Percentiles rank a stretch among this genome's conserved stretches.
These are phyloP conservation scores for Cladosporium sp. DNA, from an alignment of 2,329 filamentous ascomycete species.

Conservation along the genomic window DNA sequence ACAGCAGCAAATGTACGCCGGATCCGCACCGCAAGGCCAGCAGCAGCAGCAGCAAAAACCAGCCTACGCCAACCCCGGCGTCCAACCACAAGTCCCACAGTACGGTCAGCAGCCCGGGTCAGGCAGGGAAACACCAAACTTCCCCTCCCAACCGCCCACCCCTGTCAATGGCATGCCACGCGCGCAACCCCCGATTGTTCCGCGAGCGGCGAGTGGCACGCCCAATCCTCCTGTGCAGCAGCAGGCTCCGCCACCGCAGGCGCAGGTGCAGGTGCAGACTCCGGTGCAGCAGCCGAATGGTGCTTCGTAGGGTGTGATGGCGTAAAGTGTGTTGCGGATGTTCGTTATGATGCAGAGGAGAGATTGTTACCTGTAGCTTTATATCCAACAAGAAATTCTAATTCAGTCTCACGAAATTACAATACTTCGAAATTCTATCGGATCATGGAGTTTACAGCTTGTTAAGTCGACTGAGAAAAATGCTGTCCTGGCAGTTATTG, in stretches of 20 bases:
- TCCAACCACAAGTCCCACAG: constrained; percentile 5
- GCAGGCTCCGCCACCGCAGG: too few species aligned
- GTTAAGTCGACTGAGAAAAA: too few species aligned
- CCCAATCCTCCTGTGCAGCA: constrained; percentile 2
- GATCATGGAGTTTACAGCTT: too few species aligned
- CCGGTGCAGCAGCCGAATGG: neutral
- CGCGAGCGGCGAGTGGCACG: constrained; percentile 4
- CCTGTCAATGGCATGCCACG: constrained; percentile 23
- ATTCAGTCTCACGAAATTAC: too few species aligned
- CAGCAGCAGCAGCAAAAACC: too few species aligned
- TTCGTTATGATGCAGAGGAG: too few species aligned
- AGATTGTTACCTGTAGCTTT: too few species aligned
- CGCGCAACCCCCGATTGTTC: neutral
- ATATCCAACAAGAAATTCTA: too few species aligned
- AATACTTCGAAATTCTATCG: too few species aligned
- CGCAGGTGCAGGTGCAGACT: neutral
- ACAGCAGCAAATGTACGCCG: constrained; percentile 1
- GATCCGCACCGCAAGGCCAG: constrained; percentile 2
- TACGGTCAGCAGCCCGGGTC: constrained; percentile 23
- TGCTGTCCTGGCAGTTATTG: too few species aligned
- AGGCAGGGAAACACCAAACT: constrained; percentile 27
- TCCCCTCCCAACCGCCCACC: constrained; percentile 26
- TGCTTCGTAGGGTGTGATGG: neutral
- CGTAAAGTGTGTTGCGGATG: too few species aligned
- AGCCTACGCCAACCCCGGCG: constrained; percentile 10